Conservation (phyloP, 1,139 yeast species). For the Hyphopichia pseudoburtonii region DNA sequence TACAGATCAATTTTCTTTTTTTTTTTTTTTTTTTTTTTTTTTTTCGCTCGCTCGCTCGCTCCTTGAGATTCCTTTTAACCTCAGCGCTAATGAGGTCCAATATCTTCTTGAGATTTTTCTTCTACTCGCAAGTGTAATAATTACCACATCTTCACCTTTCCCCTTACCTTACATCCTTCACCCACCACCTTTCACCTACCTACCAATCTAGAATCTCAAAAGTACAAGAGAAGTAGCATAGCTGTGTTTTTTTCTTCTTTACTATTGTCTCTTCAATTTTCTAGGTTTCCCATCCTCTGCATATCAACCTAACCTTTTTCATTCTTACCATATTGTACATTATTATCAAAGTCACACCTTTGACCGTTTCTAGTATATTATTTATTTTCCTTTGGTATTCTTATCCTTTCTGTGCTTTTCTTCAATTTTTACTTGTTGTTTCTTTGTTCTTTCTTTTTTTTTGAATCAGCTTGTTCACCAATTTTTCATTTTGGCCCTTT, state of each 20-base stretch:
- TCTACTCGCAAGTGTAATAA: too few species aligned
- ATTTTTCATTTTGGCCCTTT: too few species aligned
- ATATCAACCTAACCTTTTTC: neutral
- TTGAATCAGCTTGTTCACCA: too few species aligned
- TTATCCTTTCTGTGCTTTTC: neutral
- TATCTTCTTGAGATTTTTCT: too few species aligned
- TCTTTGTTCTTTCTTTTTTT: neutral
- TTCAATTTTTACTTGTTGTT: neutral
- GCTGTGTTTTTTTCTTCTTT: too few species aligned
- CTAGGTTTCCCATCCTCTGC: neutral
- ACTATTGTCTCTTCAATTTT: too few species aligned
- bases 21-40: too few species aligned
- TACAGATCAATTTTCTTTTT: conserved; percentile 1
- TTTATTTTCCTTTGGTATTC: neutral
- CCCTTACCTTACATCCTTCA: neutral
- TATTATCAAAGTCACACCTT: neutral
- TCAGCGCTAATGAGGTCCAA: conserved; percentile 1
- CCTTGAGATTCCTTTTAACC: too few species aligned
- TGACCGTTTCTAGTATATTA: neutral
- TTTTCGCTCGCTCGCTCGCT: too few species aligned
- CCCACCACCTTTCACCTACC: neutral
- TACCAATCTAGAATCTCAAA: too few species aligned
- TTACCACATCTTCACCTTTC: neutral
- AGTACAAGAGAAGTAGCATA: too few species aligned
- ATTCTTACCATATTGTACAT: conserved; percentile 1